Percentiles rank a stretch among this genome's conserved stretches.
Conservation (phyloP, 352 stramenopile species). For the Globisporangium solare region DNA sequence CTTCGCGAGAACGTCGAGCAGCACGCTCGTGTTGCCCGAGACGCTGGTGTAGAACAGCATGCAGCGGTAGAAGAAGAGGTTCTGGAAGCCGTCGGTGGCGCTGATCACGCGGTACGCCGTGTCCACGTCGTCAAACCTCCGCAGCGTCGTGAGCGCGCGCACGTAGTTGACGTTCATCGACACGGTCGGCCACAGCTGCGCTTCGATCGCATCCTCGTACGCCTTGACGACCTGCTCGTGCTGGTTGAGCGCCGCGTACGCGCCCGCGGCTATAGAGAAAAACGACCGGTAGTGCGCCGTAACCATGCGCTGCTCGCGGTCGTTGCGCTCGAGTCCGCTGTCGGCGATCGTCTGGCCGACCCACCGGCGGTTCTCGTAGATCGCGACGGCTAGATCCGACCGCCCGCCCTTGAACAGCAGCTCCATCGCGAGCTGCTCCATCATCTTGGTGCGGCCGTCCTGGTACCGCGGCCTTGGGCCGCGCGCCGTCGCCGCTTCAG, state of each 20-base stretch:
- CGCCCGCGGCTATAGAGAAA: constrained; percentile 13
- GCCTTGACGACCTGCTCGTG: constrained; percentile 7
- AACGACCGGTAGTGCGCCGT: constrained; percentile 14
- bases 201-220: constrained; percentile 5
- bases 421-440: constrained; percentile 15
- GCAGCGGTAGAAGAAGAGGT: constrained; percentile 17
- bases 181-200: constrained; percentile 11
- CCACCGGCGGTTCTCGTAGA: constrained; percentile 13
- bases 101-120: constrained; percentile 5
- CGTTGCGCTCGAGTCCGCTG: constrained; percentile 8
- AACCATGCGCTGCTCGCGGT: constrained; percentile 9
- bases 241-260: constrained; percentile 7
- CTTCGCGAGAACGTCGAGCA: constrained; percentile 1
- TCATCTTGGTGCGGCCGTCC: constrained; percentile 12
- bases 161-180: constrained; percentile 18
- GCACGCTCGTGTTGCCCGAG: neutral
- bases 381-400: constrained; percentile 8
- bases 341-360: neutral
- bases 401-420: constrained; percentile 6
- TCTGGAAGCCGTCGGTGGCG: constrained; percentile 10
- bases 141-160: constrained; percentile 11
- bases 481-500: neutral
- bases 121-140: constrained; percentile 1
- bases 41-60: constrained; percentile 8
- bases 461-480: constrained; percentile 2